These are phyloP conservation scores for Bathelium albidoporum DNA, from an alignment of 495 filamentous ascomycete genomes.

Conservation along the genomic window DNA sequence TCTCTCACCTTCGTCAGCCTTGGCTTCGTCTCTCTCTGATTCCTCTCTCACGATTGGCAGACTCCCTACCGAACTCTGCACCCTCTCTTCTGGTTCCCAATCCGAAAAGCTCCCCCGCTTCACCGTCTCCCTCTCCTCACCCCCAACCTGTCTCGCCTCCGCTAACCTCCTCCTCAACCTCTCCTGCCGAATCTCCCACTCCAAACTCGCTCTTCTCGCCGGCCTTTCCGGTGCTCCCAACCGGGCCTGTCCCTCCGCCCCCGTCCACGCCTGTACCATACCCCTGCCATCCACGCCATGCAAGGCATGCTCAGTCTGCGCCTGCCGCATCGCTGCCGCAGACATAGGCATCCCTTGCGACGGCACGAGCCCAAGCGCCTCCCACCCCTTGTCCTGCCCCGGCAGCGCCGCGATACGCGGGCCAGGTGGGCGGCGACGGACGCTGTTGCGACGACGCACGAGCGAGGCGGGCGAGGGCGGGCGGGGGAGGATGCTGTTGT, in stretches of 20 bases:
- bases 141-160: not conserved
- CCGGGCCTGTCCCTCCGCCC: not conserved
- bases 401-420: not conserved
- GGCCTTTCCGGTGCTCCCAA: not conserved
- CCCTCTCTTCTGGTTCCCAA: not conserved
- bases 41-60: not conserved
- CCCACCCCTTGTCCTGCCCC: not conserved
- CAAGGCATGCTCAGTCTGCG: not conserved
- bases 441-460: no score
- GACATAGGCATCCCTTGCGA: not conserved
- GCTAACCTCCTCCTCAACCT: not conserved
- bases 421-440: not conserved
- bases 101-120: not conserved
- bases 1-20: not conserved
- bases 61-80: no score
- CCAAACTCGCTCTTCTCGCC: not conserved
- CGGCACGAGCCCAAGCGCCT: not conserved
- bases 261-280: not conserved
- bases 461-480: no score
- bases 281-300: not conserved
- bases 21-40: not conserved
- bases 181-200: not conserved
- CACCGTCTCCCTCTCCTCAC: not conserved
- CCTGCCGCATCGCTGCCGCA: not conserved
- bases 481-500: no score